A percentile compares a stretch with the other conserved stretches of the same genome.
These are phyloP conservation scores for Fusarium sp. DNA, from an alignment of 2,329 filamentous ascomycete species.

Conservation along the genomic window DNA sequence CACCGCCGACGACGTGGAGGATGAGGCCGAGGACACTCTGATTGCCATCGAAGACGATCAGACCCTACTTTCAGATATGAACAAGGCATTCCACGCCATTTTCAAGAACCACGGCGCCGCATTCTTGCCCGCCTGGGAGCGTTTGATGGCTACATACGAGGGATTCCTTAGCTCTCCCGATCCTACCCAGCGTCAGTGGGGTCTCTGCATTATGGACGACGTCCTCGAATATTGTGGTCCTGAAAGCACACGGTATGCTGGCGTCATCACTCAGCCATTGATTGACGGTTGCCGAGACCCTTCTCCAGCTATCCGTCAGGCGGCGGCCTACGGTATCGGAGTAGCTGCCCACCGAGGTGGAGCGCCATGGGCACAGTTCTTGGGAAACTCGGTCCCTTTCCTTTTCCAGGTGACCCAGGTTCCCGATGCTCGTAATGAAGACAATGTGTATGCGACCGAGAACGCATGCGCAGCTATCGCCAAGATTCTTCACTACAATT, in stretches of 20 bases:
- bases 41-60: constrained; percentile 98
- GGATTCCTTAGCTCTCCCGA: constrained; percentile 84
- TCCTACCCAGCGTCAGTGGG: constrained; percentile 95
- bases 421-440: constrained; percentile 84
- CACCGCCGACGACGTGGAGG: constrained; percentile 88
- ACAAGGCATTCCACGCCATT: constrained; percentile 98
- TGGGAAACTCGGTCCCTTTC: constrained; percentile 80
- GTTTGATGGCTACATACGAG: constrained; percentile 85
- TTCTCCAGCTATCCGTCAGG: constrained; percentile 92
- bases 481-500: constrained; percentile 94
- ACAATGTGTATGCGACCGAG: constrained; percentile 96
- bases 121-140: constrained; percentile 91
- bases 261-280: constrained; percentile 87
- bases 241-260: constrained; percentile 86
- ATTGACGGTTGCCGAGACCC: constrained; percentile 86
- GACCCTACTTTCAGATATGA: constrained; percentile 97
- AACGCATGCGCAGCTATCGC: constrained; percentile 97
- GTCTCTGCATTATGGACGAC: constrained; percentile 98
- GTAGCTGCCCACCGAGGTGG: constrained; percentile 95
- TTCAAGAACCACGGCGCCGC: constrained; percentile 93
- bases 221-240: constrained; percentile 96
- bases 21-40: constrained; percentile 85
- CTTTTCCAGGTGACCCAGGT: constrained; percentile 88
- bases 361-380: constrained; percentile 85
- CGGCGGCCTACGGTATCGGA: constrained; percentile 94